Evolutionary conservation across 176 grass and related monocot species (phyloP), one percentile per base, ranked within the genome.

Genomic region (Elaeis guineensis): DNA sequence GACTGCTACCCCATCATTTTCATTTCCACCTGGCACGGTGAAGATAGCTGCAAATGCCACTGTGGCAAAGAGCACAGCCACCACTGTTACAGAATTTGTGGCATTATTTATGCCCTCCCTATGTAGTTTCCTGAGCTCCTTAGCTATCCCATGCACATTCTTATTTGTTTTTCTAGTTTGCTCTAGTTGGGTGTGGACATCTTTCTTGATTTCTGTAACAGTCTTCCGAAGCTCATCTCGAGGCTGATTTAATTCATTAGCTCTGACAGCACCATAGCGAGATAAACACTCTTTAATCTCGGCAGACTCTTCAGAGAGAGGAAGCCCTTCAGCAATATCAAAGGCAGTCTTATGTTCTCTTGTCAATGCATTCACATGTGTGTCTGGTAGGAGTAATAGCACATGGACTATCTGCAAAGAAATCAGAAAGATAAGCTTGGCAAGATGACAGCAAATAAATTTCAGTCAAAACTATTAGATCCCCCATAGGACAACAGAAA

Each of bases 11-110:
- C 92, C 92, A 21, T 80, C 58, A 55, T 88, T 49, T 14, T 67
- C 59, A 62, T 87, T 91, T 59, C 87, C 92, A 61, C 92, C 92
- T 57, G 87, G 92, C 64, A 97, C 87, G 0, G 92, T 97, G 59
- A 97, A 97, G 71, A 91, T 97, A 21, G 92, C 83, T 20, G 92
- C 87, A 61, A 97, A 97, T 69, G 92, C 92, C 51, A 97, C 92
- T 0, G 84, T 91, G 25, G 81, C 83, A 69, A 91, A 97, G 56
- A 97, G 83, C 65, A 97, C 87, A 19, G 87, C 87, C 74, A 97
- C 92, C 72, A 97, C 81, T 55, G 92, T 97, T 70, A 97, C 87
- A 55, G 92, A 97, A 59, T 97, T 97, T 0, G 92, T 97, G 24
- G 92, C 92, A 59, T 97, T 97, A 55, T 88, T 97, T 49, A 97